Conservation (phyloP, 1,284 basidiomycete genomes). For the Trametes sp. region DNA sequence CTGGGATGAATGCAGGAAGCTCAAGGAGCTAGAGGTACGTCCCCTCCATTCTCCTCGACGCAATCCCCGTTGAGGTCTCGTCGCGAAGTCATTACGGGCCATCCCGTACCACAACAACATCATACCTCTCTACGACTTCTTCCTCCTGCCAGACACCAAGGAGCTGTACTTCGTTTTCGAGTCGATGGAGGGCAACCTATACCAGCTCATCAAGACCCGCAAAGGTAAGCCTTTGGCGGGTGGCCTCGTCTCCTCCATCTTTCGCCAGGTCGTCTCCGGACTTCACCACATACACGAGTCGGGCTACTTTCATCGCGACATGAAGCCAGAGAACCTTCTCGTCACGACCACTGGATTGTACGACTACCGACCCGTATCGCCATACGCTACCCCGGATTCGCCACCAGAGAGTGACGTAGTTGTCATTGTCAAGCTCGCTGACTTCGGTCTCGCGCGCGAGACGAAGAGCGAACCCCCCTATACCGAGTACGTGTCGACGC, state of each 20-base stretch:
- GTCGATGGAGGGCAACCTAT: conserved; percentile 99
- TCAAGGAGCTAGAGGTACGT: conserved; percentile 95
- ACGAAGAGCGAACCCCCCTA: conserved; percentile 92
- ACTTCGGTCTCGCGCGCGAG: conserved; percentile 97
- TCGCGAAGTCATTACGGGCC: conserved; percentile 83
- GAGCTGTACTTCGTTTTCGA: conserved; percentile 99
- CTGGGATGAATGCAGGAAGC: conserved; percentile 95
- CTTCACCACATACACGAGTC: conserved; percentile 92
- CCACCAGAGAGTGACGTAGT: conserved; percentile 92
- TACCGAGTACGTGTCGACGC: conserved; percentile 98
- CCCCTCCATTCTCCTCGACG: conserved; percentile 26
- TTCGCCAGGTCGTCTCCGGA: conserved; percentile 91
- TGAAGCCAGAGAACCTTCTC: conserved; percentile 99
- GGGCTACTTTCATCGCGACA: conserved; percentile 99
- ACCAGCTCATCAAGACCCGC: conserved; percentile 97
- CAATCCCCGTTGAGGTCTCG: conserved; percentile 22
- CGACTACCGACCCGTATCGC: conserved; percentile 88
- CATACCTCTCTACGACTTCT: conserved; percentile 99
- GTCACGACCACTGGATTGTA: conserved; percentile 98
- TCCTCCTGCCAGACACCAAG: conserved; percentile 90
- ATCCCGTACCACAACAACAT: conserved; percentile 97
- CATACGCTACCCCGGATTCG: conserved; percentile 61
- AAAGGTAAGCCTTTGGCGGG: conserved; percentile 94
- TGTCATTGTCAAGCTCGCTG: conserved; percentile 97
- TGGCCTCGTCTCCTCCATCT: conserved; percentile 95